phyloP scores from a whole-genome alignment of 1,284 basidiomycete genomes.

The Trichosporon sp. region DNA sequence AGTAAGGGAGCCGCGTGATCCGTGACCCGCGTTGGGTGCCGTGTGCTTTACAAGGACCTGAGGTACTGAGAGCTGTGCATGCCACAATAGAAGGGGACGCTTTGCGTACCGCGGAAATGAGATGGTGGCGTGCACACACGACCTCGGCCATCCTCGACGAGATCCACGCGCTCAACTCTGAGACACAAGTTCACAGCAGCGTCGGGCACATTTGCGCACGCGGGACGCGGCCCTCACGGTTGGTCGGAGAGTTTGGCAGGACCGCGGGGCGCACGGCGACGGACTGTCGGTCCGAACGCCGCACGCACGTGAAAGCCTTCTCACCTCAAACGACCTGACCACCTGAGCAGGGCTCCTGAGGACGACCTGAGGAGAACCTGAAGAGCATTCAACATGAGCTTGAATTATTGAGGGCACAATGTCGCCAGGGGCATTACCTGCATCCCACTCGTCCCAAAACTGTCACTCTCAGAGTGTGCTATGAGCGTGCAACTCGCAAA shows the following conservation, averaged over 20 bases:
- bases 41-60: background rate
- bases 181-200: conserved; percentile 2
- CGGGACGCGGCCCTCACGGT: too few relatives aligned
- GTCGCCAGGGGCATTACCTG: background rate
- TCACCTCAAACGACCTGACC: too few relatives aligned
- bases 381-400: background rate
- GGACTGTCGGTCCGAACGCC: background rate
- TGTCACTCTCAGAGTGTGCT: background rate
- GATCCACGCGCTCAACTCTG: background rate
- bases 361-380: background rate
- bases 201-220: background rate
- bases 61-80: conserved; percentile 2
- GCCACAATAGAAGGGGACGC: background rate
- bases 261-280: background rate
- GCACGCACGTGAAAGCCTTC: background rate
- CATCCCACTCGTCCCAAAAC: background rate
- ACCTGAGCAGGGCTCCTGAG: too few relatives aligned
- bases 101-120: conserved; percentile 1
- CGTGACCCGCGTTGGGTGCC: background rate
- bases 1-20: background rate
- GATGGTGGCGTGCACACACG: background rate
- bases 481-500: too few relatives aligned
- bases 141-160: background rate
- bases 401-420: background rate
- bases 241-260: background rate